Evolutionary conservation across 257 asterid genomes (phyloP).

Genomic region (Ajuga chamaepitys): DNA sequence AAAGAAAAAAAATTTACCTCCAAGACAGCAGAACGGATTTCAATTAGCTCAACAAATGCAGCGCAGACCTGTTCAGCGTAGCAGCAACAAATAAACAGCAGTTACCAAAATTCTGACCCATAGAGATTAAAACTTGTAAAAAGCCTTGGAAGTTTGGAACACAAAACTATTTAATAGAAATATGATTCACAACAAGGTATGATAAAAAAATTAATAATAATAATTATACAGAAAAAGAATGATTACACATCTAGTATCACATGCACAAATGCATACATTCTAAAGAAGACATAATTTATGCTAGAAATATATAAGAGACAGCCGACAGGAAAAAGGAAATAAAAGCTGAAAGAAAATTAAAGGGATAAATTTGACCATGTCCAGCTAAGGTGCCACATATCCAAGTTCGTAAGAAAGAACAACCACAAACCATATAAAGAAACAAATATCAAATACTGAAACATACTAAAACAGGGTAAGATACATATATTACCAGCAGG

Average conservation of each 20-base stretch:
- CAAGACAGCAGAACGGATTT: slow-evolving; percentile 68
- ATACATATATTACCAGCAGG: background rate
- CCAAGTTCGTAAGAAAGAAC: background rate
- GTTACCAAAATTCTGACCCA: background rate
- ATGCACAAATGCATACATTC: background rate
- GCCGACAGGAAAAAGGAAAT: background rate
- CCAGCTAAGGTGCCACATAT: background rate
- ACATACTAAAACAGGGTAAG: background rate
- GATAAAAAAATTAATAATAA: too few relatives aligned
- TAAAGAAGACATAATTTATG: background rate
- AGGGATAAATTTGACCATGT: background rate
- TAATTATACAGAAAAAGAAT: background rate
- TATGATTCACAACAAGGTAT: background rate
- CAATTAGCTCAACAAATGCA: slow-evolving; percentile 93
- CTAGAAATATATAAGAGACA: background rate
- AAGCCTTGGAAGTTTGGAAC: background rate
- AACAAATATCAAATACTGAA: background rate
- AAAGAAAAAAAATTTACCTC: slow-evolving; percentile 44
- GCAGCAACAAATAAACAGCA: slow-evolving; percentile 14
- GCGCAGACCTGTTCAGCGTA: slow-evolving; percentile 67
- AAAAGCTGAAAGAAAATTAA: background rate
- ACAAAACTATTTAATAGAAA: background rate
- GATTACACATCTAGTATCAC: background rate
- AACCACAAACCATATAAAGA: background rate
- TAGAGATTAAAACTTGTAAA: background rate